Base-by-base conservation (phyloP, 169 alveolate genomes). In the Cryptosporidium viatorum region DNA sequence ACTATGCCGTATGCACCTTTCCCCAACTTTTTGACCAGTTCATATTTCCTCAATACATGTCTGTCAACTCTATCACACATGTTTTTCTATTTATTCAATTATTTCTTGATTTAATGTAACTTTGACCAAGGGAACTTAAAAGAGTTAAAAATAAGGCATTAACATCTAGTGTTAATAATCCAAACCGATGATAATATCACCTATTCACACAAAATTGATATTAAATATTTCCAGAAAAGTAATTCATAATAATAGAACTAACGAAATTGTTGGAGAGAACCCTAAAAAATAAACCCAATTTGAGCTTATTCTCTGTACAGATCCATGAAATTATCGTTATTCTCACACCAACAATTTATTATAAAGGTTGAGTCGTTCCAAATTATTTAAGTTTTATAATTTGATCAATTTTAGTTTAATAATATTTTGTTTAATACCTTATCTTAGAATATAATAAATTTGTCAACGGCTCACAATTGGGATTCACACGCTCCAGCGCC, bases 1-100 rank as follows among this genome's bases (percentile, higher is more conserved):
- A 98, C 99, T 37, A 98, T 96, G 16, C 99, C 99, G 92, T 98
- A 98, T 6, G 99, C 99, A 12, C 99, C 99, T 91, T 97, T 96
- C 9, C 99, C 99, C 84, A 96, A 92, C 70, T 94, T 95, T 69
- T 96, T 94, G 31, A 96, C 85, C 29, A 96, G 85, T 84, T 97
- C 97, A 87, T 95, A 97, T 92, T 94, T 94, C 73, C 95, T 94
- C 69, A 97, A 95, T 33, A 97, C 96, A 85, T 96, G 97, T 16
- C 96, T 97, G 85, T 97, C 99, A 48, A 97, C 93, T 73, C 95
- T 96, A 60, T 96, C 98, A 68, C 94, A 92, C 89, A 80, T 80
- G 35, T 55, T 55, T 55, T 10, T 48, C 21, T 48, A 48, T 48
- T 48, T 48, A 3, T 48, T 48, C 8, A 48, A 16, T 48, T 48